Conservation (phyloP, 1,284 basidiomycete species). For the Leccinum solheimii region DNA sequence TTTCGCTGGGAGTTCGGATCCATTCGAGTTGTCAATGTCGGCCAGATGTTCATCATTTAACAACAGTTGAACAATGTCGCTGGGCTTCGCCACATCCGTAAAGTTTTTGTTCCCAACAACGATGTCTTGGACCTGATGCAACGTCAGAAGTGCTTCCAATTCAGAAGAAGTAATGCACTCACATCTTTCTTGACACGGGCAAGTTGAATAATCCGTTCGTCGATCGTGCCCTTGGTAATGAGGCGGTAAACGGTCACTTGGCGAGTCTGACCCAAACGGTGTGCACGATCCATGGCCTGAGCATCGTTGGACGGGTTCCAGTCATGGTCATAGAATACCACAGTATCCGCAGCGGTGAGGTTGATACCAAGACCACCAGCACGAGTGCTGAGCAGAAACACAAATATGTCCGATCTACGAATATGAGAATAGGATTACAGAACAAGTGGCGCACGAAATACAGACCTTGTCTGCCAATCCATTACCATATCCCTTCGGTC, state of each 20-base stretch:
- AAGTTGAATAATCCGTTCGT: constrained; percentile 96
- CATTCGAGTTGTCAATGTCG: constrained; percentile 49
- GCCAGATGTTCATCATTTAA: constrained; percentile 93
- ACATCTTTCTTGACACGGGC: constrained; percentile 96
- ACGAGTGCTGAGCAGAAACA: constrained; percentile 94
- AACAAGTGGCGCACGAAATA: constrained; percentile 17
- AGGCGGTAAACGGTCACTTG: constrained; percentile 99
- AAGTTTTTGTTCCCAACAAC: constrained; percentile 98
- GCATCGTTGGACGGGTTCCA: constrained; percentile 99
- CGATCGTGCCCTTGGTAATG: constrained; percentile 96
- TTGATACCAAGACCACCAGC: constrained; percentile 99
- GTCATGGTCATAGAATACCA: constrained; percentile 98
- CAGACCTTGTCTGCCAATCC: constrained; percentile 96
- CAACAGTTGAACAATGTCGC: constrained; percentile 95
- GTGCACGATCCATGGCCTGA: constrained; percentile 99
- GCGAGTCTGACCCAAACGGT: constrained; percentile 97
- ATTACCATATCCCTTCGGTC: constrained; percentile 99
- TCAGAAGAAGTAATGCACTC: constrained; percentile 27
- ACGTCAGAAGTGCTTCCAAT: not conserved
- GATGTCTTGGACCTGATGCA: constrained; percentile 89
- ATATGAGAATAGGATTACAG: constrained; percentile 5
- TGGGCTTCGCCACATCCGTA: constrained; percentile 89
- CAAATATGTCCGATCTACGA: constrained; percentile 86
- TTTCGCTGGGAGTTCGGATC: constrained; percentile 41
- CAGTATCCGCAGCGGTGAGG: constrained; percentile 96